A percentile compares a stretch with the other conserved stretches of the same genome.
Evolutionary conservation across 169 alveolate species (phyloP).

Genomic region (Eimeria praecox): DNA sequence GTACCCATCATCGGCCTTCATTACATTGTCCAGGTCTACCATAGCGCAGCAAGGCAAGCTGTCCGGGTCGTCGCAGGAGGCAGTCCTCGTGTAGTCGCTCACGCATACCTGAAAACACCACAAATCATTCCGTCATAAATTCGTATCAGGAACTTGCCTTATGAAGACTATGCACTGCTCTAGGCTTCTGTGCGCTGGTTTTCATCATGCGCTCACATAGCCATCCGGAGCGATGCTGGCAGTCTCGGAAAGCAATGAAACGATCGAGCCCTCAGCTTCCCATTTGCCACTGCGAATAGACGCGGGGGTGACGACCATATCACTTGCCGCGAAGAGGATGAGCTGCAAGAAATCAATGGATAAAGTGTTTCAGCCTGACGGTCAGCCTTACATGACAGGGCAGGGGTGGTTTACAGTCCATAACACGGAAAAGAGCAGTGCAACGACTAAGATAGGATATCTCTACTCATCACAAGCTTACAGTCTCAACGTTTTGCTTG

Average conservation of each 20-base stretch:
- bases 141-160: neutral
- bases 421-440: neutral
- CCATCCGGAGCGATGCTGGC: slow-evolving; percentile 74
- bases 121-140: neutral
- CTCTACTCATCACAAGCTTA: neutral
- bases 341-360: slow-evolving; percentile 56
- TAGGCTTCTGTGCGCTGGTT: neutral
- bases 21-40: slow-evolving; percentile 59
- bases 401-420: neutral
- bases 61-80: slow-evolving; percentile 73
- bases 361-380: neutral
- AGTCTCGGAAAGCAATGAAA: slow-evolving; percentile 77
- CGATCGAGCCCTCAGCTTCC: slow-evolving; percentile 72
- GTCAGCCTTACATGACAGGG: neutral
- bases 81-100: slow-evolving; percentile 78
- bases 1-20: slow-evolving; percentile 72
- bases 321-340: slow-evolving; percentile 80
- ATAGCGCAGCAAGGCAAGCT: slow-evolving; percentile 80
- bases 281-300: slow-evolving; percentile 64
- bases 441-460: neutral
- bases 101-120: slow-evolving; percentile 75
- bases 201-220: slow-evolving; percentile 32
- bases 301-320: slow-evolving; percentile 49
- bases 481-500: slow-evolving; percentile 78
- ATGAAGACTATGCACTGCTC: neutral